Evolutionary conservation across 1,284 basidiomycete species (phyloP).

Genomic region (Flammula alnicola): DNA sequence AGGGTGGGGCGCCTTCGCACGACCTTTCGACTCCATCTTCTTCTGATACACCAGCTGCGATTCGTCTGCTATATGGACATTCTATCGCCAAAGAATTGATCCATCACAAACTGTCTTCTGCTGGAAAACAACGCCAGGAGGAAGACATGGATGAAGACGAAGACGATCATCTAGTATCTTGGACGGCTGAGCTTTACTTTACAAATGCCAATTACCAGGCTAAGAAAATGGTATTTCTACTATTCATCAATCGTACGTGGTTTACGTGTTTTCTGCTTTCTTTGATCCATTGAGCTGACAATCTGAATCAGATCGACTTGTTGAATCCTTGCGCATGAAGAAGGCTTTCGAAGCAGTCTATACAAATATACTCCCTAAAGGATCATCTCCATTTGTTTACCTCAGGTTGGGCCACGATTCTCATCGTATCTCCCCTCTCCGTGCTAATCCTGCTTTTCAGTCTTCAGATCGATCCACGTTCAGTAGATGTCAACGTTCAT

Average conservation of each 20-base stretch:
- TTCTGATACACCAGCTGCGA: constrained; percentile 73
- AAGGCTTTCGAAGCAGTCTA: constrained; percentile 90
- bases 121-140: constrained; percentile 18
- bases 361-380: constrained; percentile 88
- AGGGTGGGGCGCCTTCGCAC: constrained; percentile 75
- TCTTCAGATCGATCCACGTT: constrained; percentile 82
- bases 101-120: constrained; percentile 50
- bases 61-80: constrained; percentile 84
- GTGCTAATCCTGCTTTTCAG: constrained; percentile 42
- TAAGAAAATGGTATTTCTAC: constrained; percentile 83
- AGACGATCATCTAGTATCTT: constrained; percentile 48
- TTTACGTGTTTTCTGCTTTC: background rate
- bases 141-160: constrained; percentile 32
- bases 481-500: constrained; percentile 97
- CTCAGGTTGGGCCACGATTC: constrained; percentile 76
- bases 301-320: constrained; percentile 78
- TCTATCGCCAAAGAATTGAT: constrained; percentile 84
- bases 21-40: constrained; percentile 85
- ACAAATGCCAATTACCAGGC: constrained; percentile 91
- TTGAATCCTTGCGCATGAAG: constrained; percentile 89
- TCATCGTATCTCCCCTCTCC: background rate
- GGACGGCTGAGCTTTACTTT: constrained; percentile 78
- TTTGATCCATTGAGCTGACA: background rate
- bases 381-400: constrained; percentile 90
- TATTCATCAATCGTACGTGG: constrained; percentile 96